Conservation (phyloP, 495 filamentous ascomycete species). For the Xylaria scruposa region DNA sequence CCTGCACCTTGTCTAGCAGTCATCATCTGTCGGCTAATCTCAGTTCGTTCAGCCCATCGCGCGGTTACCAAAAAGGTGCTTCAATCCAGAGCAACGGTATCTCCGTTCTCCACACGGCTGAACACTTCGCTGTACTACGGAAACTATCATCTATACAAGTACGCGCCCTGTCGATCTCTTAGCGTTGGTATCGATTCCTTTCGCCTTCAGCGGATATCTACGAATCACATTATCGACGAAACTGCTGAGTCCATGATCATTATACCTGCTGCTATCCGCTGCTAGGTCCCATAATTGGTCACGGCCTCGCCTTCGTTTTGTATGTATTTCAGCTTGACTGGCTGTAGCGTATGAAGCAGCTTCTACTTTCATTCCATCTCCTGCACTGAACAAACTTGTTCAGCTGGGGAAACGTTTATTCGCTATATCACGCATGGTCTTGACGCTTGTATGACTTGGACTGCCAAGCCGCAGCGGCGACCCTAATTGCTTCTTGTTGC, state of each 20-base stretch:
- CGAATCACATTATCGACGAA: not conserved
- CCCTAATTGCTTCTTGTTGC: conserved; percentile 4
- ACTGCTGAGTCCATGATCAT: conserved; percentile 10
- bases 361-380: not conserved
- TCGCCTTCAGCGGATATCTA: conserved; percentile 7
- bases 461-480: conserved; percentile 2
- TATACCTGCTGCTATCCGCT: conserved; percentile 15
- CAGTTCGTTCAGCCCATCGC: not conserved
- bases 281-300: conserved; percentile 12
- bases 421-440: conserved; percentile 8
- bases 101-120: not conserved
- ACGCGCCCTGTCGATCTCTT: not conserved
- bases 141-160: not conserved
- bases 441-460: conserved; percentile 3
- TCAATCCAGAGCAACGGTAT: conserved; percentile 4
- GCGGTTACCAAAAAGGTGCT: not conserved
- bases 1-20: not conserved
- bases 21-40: not conserved
- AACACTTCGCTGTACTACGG: conserved; percentile 1
- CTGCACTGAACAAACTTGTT: conserved; percentile 15
- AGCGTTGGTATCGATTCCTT: conserved; percentile 8
- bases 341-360: conserved; percentile 2
- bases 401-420: not conserved
- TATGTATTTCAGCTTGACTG: conserved; percentile 1
- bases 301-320: not conserved